Conservation (phyloP, 202 grass and related monocot genomes). For the Zoysia matrella region DNA sequence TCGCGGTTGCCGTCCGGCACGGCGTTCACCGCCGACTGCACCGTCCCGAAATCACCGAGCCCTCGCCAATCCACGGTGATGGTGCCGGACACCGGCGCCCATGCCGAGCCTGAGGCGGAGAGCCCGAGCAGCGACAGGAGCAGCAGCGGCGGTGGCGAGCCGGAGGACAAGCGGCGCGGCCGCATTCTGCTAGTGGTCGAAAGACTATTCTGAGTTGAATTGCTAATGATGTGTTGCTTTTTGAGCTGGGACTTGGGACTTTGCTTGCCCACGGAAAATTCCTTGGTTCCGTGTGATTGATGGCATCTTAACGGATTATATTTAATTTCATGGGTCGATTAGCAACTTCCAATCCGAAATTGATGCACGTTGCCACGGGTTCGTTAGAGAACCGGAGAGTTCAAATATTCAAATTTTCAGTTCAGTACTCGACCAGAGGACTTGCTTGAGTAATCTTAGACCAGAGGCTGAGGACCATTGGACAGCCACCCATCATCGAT, state of each 20-base stretch:
- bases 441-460: too few species aligned
- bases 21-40: slow-evolving; percentile 58
- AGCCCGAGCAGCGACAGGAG: slow-evolving; percentile 17
- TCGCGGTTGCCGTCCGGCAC: slow-evolving; percentile 49
- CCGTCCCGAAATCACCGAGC: slow-evolving; percentile 43
- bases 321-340: too few species aligned
- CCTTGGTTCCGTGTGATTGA: background rate
- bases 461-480: background rate
- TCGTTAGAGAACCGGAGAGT: too few species aligned
- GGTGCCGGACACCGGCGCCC: slow-evolving; percentile 16
- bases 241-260: too few species aligned
- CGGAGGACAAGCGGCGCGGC: background rate
- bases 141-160: background rate
- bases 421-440: too few species aligned
- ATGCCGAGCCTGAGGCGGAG: background rate
- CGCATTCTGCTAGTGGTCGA: background rate
- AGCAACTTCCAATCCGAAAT: too few species aligned
- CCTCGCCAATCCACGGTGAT: slow-evolving; percentile 52
- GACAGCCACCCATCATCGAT: slow-evolving; percentile 58
- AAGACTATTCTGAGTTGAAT: background rate
- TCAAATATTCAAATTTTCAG: too few species aligned
- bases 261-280: background rate
- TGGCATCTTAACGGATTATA: background rate
- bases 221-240: too few species aligned
- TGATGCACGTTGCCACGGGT: too few species aligned